Evolutionary conservation across 202 grass and related monocot species (phyloP).

Genomic region (Musa balbisiana): DNA sequence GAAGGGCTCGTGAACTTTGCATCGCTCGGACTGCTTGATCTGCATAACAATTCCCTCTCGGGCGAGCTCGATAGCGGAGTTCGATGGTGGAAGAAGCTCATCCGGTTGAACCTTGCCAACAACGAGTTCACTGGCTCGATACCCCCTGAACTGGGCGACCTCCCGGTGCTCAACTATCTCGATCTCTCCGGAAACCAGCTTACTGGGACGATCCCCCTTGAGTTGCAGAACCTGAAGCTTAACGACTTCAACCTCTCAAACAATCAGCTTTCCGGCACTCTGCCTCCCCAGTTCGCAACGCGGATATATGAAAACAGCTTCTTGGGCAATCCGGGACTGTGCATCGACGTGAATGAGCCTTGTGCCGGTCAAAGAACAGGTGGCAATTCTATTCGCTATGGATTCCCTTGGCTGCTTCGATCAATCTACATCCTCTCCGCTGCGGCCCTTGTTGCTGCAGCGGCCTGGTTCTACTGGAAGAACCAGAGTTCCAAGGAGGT

Average conservation of each 20-base stretch:
- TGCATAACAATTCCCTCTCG: conserved; percentile 34
- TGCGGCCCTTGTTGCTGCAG: background rate
- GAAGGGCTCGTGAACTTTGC: conserved; percentile 14
- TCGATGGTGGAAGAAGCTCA: conserved; percentile 28
- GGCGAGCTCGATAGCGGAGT: background rate
- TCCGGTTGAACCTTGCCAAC: conserved; percentile 37
- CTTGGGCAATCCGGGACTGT: conserved; percentile 30
- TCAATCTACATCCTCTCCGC: background rate
- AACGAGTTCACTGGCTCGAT: conserved; percentile 5
- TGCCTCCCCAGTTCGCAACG: conserved; percentile 12
- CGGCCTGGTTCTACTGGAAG: background rate
- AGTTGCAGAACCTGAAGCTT: conserved; percentile 16
- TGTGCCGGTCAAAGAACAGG: background rate
- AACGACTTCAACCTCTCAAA: conserved; percentile 6
- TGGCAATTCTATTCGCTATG: background rate
- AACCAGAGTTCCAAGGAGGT: background rate
- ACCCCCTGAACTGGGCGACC: background rate
- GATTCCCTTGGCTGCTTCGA: background rate
- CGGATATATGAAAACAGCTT: conserved; percentile 32
- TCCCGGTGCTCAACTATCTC: background rate
- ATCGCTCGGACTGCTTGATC: conserved; percentile 32
- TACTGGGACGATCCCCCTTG: background rate
- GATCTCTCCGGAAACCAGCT: conserved; percentile 1
- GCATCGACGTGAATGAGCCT: background rate
- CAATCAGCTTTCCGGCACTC: background rate